phyloP scores from a whole-genome alignment of 2,329 filamentous ascomycete genomes.

The Hypoxylon sp. region DNA sequence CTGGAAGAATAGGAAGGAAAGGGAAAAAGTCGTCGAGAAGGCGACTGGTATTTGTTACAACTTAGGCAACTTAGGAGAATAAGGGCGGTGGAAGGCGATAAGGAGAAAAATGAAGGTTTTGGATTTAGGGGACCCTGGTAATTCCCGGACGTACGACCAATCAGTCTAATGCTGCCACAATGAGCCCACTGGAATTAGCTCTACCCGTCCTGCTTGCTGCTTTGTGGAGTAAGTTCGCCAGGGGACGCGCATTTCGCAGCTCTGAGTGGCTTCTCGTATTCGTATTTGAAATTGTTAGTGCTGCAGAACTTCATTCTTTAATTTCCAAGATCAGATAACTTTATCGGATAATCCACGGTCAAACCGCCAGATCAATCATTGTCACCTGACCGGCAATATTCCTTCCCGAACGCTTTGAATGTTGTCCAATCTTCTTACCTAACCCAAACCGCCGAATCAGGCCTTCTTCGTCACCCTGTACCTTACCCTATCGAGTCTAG shows the following conservation, averaged over 20 bases:
- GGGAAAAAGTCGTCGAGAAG: conserved; percentile 34
- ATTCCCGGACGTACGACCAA: conserved; percentile 49
- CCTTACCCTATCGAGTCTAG: conserved; percentile 27
- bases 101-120: conserved; percentile 45
- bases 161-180: conserved; percentile 51
- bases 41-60: conserved; percentile 37
- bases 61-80: conserved; percentile 32
- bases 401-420: conserved; percentile 22
- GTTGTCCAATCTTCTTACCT: conserved; percentile 21
- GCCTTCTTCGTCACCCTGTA: conserved; percentile 1
- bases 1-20: conserved; percentile 12
- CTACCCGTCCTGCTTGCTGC: conserved; percentile 42
- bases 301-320: background rate
- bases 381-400: conserved; percentile 35
- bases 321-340: conserved; percentile 39
- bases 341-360: conserved; percentile 35
- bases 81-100: conserved; percentile 45
- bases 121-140: conserved; percentile 40
- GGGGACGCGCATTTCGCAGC: conserved; percentile 24
- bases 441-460: conserved; percentile 17
- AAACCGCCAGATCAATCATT: background rate
- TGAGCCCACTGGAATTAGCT: conserved; percentile 52
- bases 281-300: conserved; percentile 38
- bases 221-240: conserved; percentile 33
- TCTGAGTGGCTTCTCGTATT: conserved; percentile 37